Evolutionary conservation across 2,329 filamentous ascomycete species (phyloP).

Genomic region (Pyrenophora teres): DNA sequence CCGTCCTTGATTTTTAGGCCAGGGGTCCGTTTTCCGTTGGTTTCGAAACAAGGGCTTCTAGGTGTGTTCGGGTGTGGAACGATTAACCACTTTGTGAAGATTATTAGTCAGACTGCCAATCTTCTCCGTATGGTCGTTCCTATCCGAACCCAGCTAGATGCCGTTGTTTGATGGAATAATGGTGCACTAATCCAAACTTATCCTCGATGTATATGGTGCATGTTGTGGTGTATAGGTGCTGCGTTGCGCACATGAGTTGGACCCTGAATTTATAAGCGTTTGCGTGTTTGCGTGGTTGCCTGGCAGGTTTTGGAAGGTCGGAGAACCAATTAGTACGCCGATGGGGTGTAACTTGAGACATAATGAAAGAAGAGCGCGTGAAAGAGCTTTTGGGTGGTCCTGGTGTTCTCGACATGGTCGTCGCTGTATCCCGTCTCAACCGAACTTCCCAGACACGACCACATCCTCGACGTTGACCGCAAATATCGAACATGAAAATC

Average conservation of each 20-base stretch:
- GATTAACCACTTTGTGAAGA: neutral
- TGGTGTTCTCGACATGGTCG: neutral
- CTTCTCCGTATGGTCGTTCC: constrained; percentile 1
- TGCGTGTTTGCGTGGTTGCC: neutral
- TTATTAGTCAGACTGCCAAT: neutral
- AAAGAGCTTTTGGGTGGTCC: neutral
- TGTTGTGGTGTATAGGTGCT: neutral
- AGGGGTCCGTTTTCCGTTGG: neutral
- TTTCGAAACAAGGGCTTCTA: neutral
- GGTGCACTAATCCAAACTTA: neutral
- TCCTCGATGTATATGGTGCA: neutral
- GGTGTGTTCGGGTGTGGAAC: constrained; percentile 3
- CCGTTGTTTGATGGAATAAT: neutral
- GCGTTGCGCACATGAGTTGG: neutral
- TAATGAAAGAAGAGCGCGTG: neutral
- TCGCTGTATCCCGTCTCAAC: no score
- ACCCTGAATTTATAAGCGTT: neutral
- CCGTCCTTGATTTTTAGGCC: neutral
- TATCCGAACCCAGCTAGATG: neutral
- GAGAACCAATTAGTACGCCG: neutral
- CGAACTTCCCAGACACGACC: neutral
- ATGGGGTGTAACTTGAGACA: neutral
- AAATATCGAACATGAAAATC: constrained; percentile 2
- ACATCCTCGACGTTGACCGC: constrained; percentile 8
- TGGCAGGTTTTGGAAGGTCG: neutral